phyloP scores from a whole-genome alignment of 2,329 filamentous ascomycete species.

The Colletotrichum coccodes region DNA sequence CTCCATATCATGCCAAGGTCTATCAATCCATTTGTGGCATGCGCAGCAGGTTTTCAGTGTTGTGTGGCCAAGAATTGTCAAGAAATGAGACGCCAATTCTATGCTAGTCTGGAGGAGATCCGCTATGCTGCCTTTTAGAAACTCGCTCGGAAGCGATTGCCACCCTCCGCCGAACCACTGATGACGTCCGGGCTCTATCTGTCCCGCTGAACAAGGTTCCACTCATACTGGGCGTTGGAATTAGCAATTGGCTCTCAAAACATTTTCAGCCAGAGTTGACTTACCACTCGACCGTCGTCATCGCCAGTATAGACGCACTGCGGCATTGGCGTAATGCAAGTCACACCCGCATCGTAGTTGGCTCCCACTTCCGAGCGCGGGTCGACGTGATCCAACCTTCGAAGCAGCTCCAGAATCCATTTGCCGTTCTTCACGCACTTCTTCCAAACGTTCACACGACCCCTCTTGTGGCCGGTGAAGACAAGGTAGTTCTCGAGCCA shows the following conservation, averaged over 20 bases:
- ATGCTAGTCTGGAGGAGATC: conserved; percentile 16
- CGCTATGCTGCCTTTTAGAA: conserved; percentile 34
- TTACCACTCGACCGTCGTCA: conserved; percentile 88
- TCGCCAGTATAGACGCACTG: conserved; percentile 92
- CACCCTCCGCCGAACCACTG: neutral
- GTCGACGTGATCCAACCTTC: conserved; percentile 85
- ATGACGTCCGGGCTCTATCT: conserved; percentile 53
- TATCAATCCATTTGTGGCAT: conserved; percentile 3
- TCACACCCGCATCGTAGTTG: conserved; percentile 77
- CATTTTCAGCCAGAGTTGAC: conserved; percentile 29
- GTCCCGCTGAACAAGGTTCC: conserved; percentile 69
- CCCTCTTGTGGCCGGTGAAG: conserved; percentile 87
- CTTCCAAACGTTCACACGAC: conserved; percentile 83
- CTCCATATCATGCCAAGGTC: conserved; percentile 20
- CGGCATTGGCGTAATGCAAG: conserved; percentile 85
- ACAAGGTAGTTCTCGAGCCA: conserved; percentile 89
- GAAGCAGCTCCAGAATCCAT: conserved; percentile 83
- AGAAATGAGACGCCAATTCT: conserved; percentile 25
- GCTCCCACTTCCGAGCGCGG: conserved; percentile 67
- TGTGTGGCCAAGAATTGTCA: neutral
- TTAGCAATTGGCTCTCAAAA: conserved; percentile 4
- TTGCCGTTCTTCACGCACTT: conserved; percentile 67
- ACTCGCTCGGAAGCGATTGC: neutral
- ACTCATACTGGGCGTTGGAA: conserved; percentile 63
- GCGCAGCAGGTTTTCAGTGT: neutral